phyloP scores from a whole-genome alignment of 768 basidiomycete species.

The Melanogaster broomeanus region DNA sequence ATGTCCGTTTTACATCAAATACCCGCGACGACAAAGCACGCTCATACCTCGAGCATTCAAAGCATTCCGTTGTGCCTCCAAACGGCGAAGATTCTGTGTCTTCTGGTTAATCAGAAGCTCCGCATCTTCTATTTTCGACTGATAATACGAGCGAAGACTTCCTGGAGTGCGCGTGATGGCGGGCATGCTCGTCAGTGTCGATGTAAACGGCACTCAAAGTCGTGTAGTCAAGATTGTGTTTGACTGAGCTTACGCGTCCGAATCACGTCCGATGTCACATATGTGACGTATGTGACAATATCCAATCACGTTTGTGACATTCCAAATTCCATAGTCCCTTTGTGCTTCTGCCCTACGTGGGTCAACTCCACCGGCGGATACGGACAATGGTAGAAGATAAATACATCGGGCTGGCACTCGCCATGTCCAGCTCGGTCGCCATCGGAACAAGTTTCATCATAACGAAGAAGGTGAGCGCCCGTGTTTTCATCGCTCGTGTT shows the following conservation, averaged over 20 bases:
- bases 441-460: slow-evolving; percentile 98
- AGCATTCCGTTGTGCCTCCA: slow-evolving; percentile 97
- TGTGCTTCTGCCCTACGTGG: background rate
- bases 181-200: slow-evolving; percentile 34
- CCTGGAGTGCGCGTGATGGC: slow-evolving; percentile 44
- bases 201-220: too few species aligned
- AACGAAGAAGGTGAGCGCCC: slow-evolving; percentile 84
- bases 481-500: background rate
- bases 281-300: too few species aligned
- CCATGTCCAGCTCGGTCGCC: slow-evolving; percentile 78
- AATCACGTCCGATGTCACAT: too few species aligned
- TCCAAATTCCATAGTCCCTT: slow-evolving; percentile 6
- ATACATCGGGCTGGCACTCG: slow-evolving; percentile 90
- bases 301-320: too few species aligned
- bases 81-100: slow-evolving; percentile 91
- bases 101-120: slow-evolving; percentile 94
- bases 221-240: too few species aligned
- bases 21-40: background rate
- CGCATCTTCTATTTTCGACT: slow-evolving; percentile 92
- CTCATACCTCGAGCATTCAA: slow-evolving; percentile 87
- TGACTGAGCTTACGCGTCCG: too few species aligned
- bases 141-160: slow-evolving; percentile 88
- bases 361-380: slow-evolving; percentile 3
- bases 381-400: slow-evolving; percentile 81
- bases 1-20: slow-evolving; percentile 1